Evolutionary conservation across 2,329 filamentous ascomycete genomes (phyloP).

Genomic region (Aspergillus sp.): DNA sequence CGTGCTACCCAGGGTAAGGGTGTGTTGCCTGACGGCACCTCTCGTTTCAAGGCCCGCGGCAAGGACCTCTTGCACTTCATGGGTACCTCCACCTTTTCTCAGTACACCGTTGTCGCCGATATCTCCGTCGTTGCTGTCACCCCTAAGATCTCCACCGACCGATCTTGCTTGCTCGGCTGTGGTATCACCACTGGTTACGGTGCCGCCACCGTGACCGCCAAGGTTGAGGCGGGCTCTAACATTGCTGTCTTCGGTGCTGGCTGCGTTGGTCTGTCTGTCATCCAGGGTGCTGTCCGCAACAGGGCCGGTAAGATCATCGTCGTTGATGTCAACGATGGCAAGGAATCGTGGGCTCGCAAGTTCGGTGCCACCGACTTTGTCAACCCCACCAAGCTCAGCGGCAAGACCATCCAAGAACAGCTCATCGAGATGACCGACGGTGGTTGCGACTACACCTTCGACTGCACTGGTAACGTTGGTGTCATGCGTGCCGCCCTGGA

Average conservation of each 20-base stretch:
- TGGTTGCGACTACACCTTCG: conserved; percentile 97
- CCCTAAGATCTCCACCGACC: conserved; percentile 86
- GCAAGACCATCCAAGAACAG: conserved; percentile 81
- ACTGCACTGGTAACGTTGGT: conserved; percentile 94
- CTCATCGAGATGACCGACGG: conserved; percentile 97
- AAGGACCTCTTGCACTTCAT: conserved; percentile 97
- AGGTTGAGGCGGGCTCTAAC: conserved; percentile 83
- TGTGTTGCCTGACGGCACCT: conserved; percentile 95
- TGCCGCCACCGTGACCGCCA: conserved; percentile 87
- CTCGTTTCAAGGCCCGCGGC: conserved; percentile 90
- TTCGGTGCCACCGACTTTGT: conserved; percentile 97
- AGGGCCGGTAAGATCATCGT: conserved; percentile 62
- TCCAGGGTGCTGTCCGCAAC: conserved; percentile 86
- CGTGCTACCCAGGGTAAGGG: conserved; percentile 92
- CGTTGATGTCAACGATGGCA: conserved; percentile 77
- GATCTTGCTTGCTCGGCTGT: conserved; percentile 91
- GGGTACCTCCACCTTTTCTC: conserved; percentile 97
- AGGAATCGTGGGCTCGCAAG: conserved; percentile 88
- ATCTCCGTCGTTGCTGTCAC: conserved; percentile 96
- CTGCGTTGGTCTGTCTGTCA: conserved; percentile 90
- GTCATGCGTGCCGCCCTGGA: conserved; percentile 96
- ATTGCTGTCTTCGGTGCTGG: conserved; percentile 92
- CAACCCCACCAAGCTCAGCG: conserved; percentile 74
- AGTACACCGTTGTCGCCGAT: conserved; percentile 97
- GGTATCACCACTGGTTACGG: conserved; percentile 99